Base-by-base conservation (phyloP, 192 early-diverging fungal genomes). In the Umbelopsis sp. region DNA sequence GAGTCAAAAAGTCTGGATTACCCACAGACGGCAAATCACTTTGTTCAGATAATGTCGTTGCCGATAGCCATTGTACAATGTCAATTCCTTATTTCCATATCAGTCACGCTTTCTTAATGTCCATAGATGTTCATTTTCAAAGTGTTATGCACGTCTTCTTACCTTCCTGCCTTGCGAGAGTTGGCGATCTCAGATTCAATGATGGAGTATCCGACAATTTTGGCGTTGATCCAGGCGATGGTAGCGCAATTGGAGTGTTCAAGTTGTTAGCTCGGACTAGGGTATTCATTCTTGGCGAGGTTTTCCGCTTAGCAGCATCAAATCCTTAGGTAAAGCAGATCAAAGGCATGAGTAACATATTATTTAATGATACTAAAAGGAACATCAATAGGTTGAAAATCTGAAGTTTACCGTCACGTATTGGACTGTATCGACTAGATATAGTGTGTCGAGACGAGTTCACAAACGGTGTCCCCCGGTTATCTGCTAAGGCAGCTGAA, bases 41-140 rank as follows among this genome's bases (percentile, higher is more conserved):
- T 12, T 61, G 55, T 12, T 61, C 55, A 15, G 55, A 61, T 13
- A 35, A 13, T 3, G 21, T 61, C 27, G 55, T 61, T 5, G 55
- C 18, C 27, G 55, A 61, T n/a, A 61, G 55, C 55, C 55, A 61
- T 30, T 61, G 55, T n/a, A 61, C 55, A 18, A 61, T 61, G 13
- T 61, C 55, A 37, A 61, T 61, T 2, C 55, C 55, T 30, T 30
- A 30, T 30, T 2, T 30, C 27, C 27, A 30, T 1, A 30, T 30
- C 27, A 30, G 27, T 30, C 27, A 30, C 1, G 27, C 3, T 2
- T 30, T 30, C 3, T 1, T 30, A 30, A 30, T n/a, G 3, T 30
- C 3, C 3, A 30, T 30, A 30, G 27, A 30, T 30, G 27, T 3
- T 30, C 27, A 30, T 41, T 6, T 41, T 41, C 1, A 41, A 41